Percentiles rank a stretch among this genome's conserved stretches.
phyloP scores from a whole-genome alignment of 805 yeast species.

The Suhomyces emberorum region DNA sequence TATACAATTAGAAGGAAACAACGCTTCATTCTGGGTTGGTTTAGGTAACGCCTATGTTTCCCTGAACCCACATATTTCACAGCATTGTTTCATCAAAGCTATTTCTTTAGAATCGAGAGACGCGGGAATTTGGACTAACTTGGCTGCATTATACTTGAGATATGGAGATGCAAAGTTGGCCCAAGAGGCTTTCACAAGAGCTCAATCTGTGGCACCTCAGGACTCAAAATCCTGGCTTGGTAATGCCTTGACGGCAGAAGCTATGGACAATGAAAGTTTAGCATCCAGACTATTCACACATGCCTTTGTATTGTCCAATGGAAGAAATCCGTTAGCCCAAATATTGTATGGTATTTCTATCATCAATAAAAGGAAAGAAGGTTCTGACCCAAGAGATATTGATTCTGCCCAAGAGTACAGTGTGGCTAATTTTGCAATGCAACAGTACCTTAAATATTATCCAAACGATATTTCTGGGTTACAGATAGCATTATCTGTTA shows the following conservation, averaged over 20 bases:
- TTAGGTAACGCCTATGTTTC: constrained; percentile 73
- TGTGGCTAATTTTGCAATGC: constrained; percentile 64
- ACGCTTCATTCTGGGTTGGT: constrained; percentile 74
- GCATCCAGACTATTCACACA: constrained; percentile 68
- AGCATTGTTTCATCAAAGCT: constrained; percentile 90
- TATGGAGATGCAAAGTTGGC: constrained; percentile 72
- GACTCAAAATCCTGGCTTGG: constrained; percentile 80
- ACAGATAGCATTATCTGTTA: constrained; percentile 48
- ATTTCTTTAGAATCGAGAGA: constrained; percentile 65
- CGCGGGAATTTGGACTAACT: constrained; percentile 70
- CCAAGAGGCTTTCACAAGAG: constrained; percentile 62
- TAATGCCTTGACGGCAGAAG: constrained; percentile 63
- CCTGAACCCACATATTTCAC: constrained; percentile 69
- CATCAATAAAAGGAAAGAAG: constrained; percentile 41
- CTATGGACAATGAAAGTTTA: constrained; percentile 44
- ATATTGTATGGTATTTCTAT: constrained; percentile 65
- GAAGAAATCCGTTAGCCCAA: constrained; percentile 65
- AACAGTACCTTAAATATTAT: constrained; percentile 56
- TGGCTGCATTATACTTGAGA: constrained; percentile 73
- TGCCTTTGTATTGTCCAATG: constrained; percentile 74
- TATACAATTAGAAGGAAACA: constrained; percentile 65
- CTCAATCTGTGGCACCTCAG: constrained; percentile 81
- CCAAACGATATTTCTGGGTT: constrained; percentile 61
- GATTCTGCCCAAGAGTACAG: constrained; percentile 62
- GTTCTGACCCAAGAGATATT: constrained; percentile 51